Base-by-base conservation (phyloP, 2,329 filamentous ascomycete genomes). In the Emmonsiellopsis sp. region DNA sequence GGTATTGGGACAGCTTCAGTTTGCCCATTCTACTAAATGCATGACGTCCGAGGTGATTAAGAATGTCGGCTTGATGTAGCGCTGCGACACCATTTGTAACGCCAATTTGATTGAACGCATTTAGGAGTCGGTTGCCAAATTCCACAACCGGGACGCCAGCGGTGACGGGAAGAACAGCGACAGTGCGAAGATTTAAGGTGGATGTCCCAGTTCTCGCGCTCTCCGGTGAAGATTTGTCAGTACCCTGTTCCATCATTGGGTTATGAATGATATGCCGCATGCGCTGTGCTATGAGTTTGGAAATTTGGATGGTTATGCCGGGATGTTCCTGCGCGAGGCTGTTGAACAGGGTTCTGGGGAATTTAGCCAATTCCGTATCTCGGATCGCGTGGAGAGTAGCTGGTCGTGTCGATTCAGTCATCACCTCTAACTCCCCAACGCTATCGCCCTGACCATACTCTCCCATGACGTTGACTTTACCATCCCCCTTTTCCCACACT, bases 1-100 rank as follows among this genome's bases (percentile, higher is more conserved):
- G 79, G 64, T 98, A 98, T 61, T 98, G 92, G 1, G 92, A 89
- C 6, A 98, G 76, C 70, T 95, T 96, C 32, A 98, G 75, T 70
- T 96, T 97, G 5, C 93, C 93, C 86, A 98, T 97, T 61, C 86
- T 88, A 70, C 87, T 97, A 68, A 98, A 98, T 0, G 94, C 93
- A 69, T 98, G 90, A 58, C 93, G 86, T 32, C 94, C 93, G 1
- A 98, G 79, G 66, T 98, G 94, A 60, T 94, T 95, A 50, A 98
- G 71, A 61, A 98, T 95, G 2, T 90, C 88, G 2, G 90, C 86
- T 70, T 98, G 92, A 58, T 95, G 96, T 11, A 98, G 78, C 0
- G 88, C 91, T 0, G 89, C 95, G 2, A 95, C 90, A 0, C 92
- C 91, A 62, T 94, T 94, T 0, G 87, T 82, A 13, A 89, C 86